Conservation (phyloP, 1,284 basidiomycete genomes). For the Rhodotorula sp. region DNA sequence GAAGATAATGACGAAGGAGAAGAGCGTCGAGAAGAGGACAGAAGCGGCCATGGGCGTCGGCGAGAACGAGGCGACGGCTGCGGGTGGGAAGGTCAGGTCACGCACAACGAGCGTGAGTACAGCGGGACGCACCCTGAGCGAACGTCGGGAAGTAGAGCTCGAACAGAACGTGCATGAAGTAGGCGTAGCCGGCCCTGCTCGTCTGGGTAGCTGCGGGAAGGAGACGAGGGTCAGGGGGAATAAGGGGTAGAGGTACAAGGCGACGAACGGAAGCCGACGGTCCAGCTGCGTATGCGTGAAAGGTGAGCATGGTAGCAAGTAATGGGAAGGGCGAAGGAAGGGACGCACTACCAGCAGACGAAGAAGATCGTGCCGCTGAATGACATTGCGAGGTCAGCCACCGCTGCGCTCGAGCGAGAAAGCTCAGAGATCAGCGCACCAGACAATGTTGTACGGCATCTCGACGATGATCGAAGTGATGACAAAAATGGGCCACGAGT, state of each 20-base stretch:
- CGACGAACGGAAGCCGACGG: conserved; percentile 48
- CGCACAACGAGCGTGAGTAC: too few relatives aligned
- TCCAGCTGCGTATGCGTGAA: background rate
- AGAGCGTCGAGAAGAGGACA: conserved; percentile 48
- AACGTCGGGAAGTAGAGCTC: conserved; percentile 55
- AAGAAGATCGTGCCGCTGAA: conserved; percentile 49
- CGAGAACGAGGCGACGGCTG: conserved; percentile 63
- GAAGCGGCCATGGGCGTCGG: conserved; percentile 62
- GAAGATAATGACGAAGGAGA: conserved; percentile 53
- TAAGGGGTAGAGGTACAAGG: conserved; percentile 28
- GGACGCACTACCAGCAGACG: conserved; percentile 52
- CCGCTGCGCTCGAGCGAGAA: conserved; percentile 40
- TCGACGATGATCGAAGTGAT: conserved; percentile 53
- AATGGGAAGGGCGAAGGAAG: conserved; percentile 28
- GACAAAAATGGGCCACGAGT: conserved; percentile 74
- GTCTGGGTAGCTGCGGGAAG: conserved; percentile 46
- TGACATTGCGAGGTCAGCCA: conserved; percentile 28
- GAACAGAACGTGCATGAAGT: conserved; percentile 50
- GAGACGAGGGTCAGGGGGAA: conserved; percentile 45
- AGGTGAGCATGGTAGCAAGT: background rate
- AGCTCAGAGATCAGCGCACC: background rate
- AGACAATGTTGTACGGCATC: conserved; percentile 48
- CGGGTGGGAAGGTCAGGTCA: background rate
- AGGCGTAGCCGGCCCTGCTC: conserved; percentile 34
- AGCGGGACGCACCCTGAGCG: conserved; percentile 51